Percentiles rank a stretch among this genome's conserved stretches.
Conservation (phyloP, 2,329 filamentous ascomycete genomes). For the Claviceps sp. region DNA sequence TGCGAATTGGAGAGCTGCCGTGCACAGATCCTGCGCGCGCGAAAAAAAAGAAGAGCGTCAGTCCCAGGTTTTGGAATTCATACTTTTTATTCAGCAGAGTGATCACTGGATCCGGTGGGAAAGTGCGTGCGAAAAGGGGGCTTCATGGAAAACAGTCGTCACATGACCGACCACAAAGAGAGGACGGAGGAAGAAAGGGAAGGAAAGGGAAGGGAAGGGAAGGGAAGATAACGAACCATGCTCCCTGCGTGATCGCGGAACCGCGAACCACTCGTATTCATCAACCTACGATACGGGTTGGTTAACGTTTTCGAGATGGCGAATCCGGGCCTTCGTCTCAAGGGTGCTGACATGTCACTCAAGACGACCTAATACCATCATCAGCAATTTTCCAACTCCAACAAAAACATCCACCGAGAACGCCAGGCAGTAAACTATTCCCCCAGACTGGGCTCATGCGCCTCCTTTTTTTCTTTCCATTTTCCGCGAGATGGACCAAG, state of each 20-base stretch:
- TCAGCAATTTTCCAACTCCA: not conserved
- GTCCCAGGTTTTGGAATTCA: not conserved
- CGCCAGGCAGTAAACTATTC: not conserved
- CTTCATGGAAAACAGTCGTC: too few relatives aligned
- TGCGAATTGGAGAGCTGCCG: constrained; percentile 71
- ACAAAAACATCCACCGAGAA: not conserved
- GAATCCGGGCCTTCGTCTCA: constrained; percentile 66
- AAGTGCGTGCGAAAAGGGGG: too few relatives aligned
- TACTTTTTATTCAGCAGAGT: too few relatives aligned
- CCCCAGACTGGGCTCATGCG: not conserved
- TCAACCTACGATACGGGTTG: constrained; percentile 96
- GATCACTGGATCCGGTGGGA: too few relatives aligned
- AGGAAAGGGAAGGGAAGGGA: too few relatives aligned
- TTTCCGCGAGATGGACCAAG: not conserved
- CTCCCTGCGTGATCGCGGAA: constrained; percentile 86
- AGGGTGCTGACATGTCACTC: constrained; percentile 99
- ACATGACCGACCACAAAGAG: too few relatives aligned
- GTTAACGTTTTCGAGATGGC: constrained; percentile 70
- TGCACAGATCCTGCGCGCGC: constrained; percentile 63
- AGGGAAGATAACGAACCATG: constrained; percentile 54
- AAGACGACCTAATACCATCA: constrained; percentile 52
- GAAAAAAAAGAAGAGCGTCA: not conserved
- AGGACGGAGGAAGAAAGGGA: not conserved
- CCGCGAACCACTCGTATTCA: constrained; percentile 86
- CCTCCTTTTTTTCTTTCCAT: not conserved